These are phyloP conservation scores for Geoglossum glabrum DNA, from an alignment of 495 filamentous ascomycete species.

Conservation along the genomic window DNA sequence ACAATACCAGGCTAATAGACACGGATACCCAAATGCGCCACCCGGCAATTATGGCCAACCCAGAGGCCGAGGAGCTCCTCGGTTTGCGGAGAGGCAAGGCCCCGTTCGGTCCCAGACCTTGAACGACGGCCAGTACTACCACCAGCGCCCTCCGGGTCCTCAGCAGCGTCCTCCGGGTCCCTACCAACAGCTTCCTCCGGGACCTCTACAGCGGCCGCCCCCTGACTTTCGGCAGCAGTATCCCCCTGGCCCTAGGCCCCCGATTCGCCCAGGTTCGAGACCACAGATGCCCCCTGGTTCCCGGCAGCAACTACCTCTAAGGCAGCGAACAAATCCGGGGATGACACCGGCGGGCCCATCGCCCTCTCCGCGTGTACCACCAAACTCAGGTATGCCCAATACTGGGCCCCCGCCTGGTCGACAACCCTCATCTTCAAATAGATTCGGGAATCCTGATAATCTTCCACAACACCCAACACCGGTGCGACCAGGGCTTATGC, in stretches of 20 bases:
- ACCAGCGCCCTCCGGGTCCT: neutral
- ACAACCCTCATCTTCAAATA: neutral
- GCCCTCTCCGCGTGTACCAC: neutral
- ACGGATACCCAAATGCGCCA: constrained; percentile 15
- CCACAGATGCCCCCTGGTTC: neutral
- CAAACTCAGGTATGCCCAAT: neutral
- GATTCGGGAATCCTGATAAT: constrained; percentile 8
- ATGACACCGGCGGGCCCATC: neutral
- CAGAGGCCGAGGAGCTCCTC: neutral
- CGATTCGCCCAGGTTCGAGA: neutral
- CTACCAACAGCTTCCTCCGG: neutral
- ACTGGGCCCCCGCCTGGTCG: neutral
- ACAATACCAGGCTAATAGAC: constrained; percentile 7
- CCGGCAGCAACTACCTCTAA: neutral
- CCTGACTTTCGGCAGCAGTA: neutral
- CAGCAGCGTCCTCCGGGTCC: neutral
- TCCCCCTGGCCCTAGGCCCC: neutral
- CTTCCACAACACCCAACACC: constrained; percentile 63
- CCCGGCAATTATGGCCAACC: constrained; percentile 14
- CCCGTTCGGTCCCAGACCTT: neutral
- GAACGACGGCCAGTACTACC: neutral
- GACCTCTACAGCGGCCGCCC: neutral
- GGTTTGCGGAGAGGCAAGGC: neutral
- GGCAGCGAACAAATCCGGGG: neutral
- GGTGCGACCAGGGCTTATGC: constrained; percentile 54